Evolutionary conservation across 768 basidiomycete species (phyloP).

Genomic region (Punctularia strigosozonata): DNA sequence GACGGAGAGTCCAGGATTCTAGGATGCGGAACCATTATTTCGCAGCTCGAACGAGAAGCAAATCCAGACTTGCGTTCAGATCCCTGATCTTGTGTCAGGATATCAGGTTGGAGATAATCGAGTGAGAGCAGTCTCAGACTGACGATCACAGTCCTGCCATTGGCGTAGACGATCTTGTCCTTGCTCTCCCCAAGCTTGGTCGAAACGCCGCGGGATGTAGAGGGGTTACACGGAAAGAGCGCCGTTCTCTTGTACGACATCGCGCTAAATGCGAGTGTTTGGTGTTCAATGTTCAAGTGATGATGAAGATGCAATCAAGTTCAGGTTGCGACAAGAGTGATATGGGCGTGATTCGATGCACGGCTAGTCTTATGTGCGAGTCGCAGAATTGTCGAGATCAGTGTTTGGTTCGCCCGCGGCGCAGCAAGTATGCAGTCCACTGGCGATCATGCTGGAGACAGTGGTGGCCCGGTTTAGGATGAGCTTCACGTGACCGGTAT

Average conservation of each 20-base stretch:
- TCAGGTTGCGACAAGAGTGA: background rate
- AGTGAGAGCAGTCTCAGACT: constrained; percentile 18
- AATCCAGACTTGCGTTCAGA: constrained; percentile 46
- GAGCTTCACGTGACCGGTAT: no score
- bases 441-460: no score
- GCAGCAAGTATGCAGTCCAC: no score
- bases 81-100: constrained; percentile 55
- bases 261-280: background rate
- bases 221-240: constrained; percentile 59
- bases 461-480: no score
- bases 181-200: constrained; percentile 66
- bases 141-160: constrained; percentile 78
- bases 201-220: constrained; percentile 51
- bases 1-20: constrained; percentile 57
- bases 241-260: constrained; percentile 42
- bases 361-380: background rate
- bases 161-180: constrained; percentile 78
- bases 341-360: background rate
- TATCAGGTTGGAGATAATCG: background rate
- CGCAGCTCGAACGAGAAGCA: constrained; percentile 1
- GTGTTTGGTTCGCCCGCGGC: no score
- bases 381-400: no score
- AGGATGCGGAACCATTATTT: constrained; percentile 5
- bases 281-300: background rate
- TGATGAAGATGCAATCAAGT: constrained; percentile 5